Conservation (phyloP, 257 asterid species). For the Primulina eburnea region DNA sequence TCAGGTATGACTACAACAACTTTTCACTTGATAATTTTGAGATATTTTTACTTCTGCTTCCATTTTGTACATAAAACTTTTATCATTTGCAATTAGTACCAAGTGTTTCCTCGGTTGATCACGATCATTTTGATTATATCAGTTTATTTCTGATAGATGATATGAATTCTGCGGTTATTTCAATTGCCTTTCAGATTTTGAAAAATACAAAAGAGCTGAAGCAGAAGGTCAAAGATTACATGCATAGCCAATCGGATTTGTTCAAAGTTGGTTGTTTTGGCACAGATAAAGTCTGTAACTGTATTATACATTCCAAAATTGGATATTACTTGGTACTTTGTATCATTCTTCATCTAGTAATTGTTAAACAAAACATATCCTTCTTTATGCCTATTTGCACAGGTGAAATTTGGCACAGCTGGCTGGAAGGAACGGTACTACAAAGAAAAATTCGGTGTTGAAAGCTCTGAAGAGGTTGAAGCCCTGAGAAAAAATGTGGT, state of each 20-base stretch:
- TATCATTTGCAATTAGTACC: not conserved
- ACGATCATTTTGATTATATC: too few species aligned
- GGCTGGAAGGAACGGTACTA: slow-evolving; percentile 58
- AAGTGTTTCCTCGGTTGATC: not conserved
- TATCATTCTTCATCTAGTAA: not conserved
- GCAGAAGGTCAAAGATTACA: slow-evolving; percentile 32
- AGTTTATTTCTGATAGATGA: not conserved
- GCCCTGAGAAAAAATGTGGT: slow-evolving; percentile 42
- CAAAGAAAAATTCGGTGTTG: slow-evolving; percentile 42
- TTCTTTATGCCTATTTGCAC: not conserved
- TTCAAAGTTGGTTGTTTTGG: slow-evolving; percentile 35
- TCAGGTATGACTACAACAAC: not conserved
- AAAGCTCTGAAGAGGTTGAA: slow-evolving; percentile 37
- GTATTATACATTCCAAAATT: too few species aligned
- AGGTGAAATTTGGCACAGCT: slow-evolving; percentile 46
- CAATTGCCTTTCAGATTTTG: slow-evolving; percentile 28
- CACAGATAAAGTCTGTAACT: slow-evolving; percentile 38
- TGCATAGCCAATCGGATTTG: slow-evolving; percentile 28
- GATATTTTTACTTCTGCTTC: too few species aligned
- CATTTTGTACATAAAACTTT: too few species aligned
- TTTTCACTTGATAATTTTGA: too few species aligned
- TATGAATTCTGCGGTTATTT: not conserved
- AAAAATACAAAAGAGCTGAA: slow-evolving; percentile 39
- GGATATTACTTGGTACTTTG: not conserved
- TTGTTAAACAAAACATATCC: not conserved